phyloP scores from a whole-genome alignment of 2,329 filamentous ascomycete genomes.

The Clonostachys solani region DNA sequence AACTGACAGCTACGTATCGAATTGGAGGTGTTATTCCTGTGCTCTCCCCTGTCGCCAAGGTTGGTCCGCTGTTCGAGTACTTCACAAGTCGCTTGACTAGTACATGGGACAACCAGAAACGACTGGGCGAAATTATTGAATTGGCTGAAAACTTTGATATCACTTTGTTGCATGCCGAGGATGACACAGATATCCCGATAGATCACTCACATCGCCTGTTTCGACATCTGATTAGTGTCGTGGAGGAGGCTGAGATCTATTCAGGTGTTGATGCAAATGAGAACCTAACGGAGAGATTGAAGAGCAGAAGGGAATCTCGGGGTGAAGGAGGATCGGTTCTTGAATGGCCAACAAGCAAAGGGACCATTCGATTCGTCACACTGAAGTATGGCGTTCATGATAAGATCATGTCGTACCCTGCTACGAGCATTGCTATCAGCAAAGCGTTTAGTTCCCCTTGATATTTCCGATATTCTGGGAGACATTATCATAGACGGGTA shows the following conservation, averaged over 20 bases:
- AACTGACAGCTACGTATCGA: conserved; percentile 51
- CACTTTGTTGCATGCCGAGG: conserved; percentile 44
- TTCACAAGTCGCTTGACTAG: conserved; percentile 41
- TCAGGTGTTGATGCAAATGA: conserved; percentile 28
- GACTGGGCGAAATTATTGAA: conserved; percentile 40
- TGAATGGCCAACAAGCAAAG: conserved; percentile 38
- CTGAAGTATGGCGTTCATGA: conserved; percentile 53
- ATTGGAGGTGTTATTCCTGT: conserved; percentile 51
- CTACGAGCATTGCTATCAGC: conserved; percentile 42
- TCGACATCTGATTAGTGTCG: conserved; percentile 51
- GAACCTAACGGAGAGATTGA: conserved; percentile 16
- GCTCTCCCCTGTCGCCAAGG: conserved; percentile 42
- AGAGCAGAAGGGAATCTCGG: not conserved
- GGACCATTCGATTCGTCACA: conserved; percentile 49
- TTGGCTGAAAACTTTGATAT: conserved; percentile 48
- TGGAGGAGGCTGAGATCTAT: conserved; percentile 23
- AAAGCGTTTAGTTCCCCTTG: not conserved
- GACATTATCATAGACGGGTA: not conserved
- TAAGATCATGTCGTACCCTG: conserved; percentile 51
- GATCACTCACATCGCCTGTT: conserved; percentile 44
- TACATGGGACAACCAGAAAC: conserved; percentile 47
- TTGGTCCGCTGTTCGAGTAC: conserved; percentile 38
- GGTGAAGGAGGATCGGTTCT: conserved; percentile 45
- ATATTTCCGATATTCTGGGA: not conserved
- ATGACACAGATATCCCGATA: conserved; percentile 47